Evolutionary conservation across 2,329 filamentous ascomycete genomes (phyloP), one percentile per base, ranked within the genome.

Genomic region (Didymella arachidicola): DNA sequence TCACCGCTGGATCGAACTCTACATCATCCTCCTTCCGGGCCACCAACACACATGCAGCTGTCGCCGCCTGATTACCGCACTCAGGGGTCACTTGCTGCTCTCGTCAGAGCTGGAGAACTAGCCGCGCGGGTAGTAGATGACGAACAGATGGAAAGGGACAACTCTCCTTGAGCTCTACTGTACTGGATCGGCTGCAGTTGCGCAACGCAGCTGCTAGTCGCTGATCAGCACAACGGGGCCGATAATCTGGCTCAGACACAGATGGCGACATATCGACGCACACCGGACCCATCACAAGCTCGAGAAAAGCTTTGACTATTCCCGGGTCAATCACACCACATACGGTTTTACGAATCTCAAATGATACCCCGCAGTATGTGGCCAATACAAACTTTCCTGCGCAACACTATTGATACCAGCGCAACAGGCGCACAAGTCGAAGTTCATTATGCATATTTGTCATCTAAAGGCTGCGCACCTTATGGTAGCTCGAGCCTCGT

Each of bases 91-190:
- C 68, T 78, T 39, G 76, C 75, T 4, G 77, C 73, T 3, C 57
- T 79, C 12, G 61, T 78, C 32, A 68, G 73, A 62, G 77, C 77
- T 42, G 71, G 76, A 10, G 77, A 79, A 53, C 32, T 79, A 26
- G 68, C 61, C 38, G 73, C 76, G 5, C 67, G 74, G 56, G 72
- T 70, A 29, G 73, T 65, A 42, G 73, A 78, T 30, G 69, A 72
- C 4, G 50, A 59, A 22, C 19, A 27, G 26, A 46, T 53, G 27
- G 34, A 36, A 6, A 67, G 59, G 14, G 66, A 68, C 12, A 61
- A 51, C 26, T 68, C 62, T n/a, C 66, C 67, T 25, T 72, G 62
- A 73, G 50, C 27, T 12, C 29, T 10, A 18, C 27, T 16, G 10
- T 10, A 18, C 22, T 10, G 16, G 8, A 14, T 38, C 19, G 32